phyloP scores from a whole-genome alignment of 1,139 yeast species.

The Pichia sp. region DNA sequence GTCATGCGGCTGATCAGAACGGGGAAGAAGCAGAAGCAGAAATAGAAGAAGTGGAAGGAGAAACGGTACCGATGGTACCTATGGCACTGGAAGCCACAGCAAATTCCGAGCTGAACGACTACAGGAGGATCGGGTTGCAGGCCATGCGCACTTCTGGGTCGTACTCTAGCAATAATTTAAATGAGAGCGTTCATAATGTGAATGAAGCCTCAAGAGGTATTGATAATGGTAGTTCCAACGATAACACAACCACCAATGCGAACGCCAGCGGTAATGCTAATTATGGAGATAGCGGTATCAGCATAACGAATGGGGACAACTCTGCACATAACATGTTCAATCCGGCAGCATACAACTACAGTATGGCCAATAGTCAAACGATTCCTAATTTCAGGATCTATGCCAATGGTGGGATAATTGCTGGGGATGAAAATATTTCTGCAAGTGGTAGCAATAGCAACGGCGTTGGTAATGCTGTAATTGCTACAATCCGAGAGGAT shows the following conservation, averaged over 20 bases:
- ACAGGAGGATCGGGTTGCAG: background rate
- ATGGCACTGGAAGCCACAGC: background rate
- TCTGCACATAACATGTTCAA: conserved; percentile 28
- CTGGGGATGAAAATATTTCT: background rate
- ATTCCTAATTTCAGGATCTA: conserved; percentile 26
- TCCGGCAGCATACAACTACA: conserved; percentile 25
- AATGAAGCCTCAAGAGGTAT: background rate
- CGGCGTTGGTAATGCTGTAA: too few relatives aligned
- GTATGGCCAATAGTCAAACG: conserved; percentile 29
- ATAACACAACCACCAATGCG: too few relatives aligned
- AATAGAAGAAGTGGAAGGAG: too few relatives aligned
- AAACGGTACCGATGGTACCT: too few relatives aligned
- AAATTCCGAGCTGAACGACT: background rate
- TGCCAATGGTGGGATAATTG: background rate
- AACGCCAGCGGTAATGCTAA: too few relatives aligned
- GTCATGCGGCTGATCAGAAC: background rate
- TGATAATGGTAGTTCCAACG: background rate
- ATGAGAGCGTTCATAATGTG: too few relatives aligned
- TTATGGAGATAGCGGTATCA: background rate
- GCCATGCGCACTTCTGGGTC: background rate
- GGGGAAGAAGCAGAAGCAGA: too few relatives aligned
- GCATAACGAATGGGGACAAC: conserved; percentile 10
- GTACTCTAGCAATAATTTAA: too few relatives aligned
- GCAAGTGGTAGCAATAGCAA: background rate
- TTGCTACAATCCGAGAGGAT: background rate